Conservation (phyloP, 106 monocot genomes). For the Ottelia alismoides region DNA sequence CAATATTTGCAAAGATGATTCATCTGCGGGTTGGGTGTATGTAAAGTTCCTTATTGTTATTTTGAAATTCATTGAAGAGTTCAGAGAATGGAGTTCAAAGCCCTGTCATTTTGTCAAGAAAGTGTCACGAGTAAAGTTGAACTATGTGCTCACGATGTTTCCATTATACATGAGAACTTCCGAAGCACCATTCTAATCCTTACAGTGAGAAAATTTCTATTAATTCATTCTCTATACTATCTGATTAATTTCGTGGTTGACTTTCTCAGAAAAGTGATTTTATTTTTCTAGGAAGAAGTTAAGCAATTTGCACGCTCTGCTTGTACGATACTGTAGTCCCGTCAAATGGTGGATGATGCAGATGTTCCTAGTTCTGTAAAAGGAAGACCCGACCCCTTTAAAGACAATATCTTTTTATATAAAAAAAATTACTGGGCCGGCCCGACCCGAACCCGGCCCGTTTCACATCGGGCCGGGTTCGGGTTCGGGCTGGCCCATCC, state of each 20-base stretch:
- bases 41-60: constrained; percentile 62
- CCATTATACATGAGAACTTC: constrained; percentile 13
- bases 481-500: too few relatives aligned
- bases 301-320: constrained; percentile 29
- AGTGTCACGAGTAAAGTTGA: too few relatives aligned
- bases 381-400: constrained; percentile 93
- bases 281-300: constrained; percentile 55
- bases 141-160: constrained; percentile 11
- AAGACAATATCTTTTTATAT: too few relatives aligned
- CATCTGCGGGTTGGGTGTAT: constrained; percentile 19
- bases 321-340: constrained; percentile 50
- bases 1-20: constrained; percentile 15
- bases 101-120: too few relatives aligned
- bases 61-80: constrained; percentile 45
- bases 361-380: constrained; percentile 45
- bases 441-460: too few relatives aligned
- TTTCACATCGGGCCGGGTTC: too few relatives aligned
- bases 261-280: too few relatives aligned
- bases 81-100: constrained; percentile 25
- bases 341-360: constrained; percentile 5
- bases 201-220: too few relatives aligned
- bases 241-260: too few relatives aligned
- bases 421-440: too few relatives aligned
- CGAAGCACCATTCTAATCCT: constrained; percentile 13
- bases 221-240: too few relatives aligned